Evolutionary conservation across 108 stramenopile genomes (phyloP).

Genomic region (Pseudonitzschia pungens): DNA sequence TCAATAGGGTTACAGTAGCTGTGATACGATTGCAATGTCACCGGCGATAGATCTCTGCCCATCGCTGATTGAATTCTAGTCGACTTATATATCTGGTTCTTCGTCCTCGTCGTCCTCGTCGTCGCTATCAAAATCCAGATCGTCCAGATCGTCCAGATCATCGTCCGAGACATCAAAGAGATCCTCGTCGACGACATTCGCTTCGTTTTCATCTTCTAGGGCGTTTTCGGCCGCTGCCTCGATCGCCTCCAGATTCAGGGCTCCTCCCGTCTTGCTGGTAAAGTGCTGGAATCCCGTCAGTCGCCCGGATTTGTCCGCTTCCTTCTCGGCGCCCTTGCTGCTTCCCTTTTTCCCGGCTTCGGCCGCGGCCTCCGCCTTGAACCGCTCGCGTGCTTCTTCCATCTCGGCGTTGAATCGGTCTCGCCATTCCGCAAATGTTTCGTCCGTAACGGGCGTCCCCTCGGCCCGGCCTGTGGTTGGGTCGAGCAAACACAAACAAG

Average conservation of each 20-base stretch:
- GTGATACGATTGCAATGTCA: too few relatives aligned
- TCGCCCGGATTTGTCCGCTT: constrained; percentile 59
- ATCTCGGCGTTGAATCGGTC: constrained; percentile 70
- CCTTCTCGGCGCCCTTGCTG: constrained; percentile 28
- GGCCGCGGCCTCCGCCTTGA: constrained; percentile 37
- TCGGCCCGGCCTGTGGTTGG: constrained; percentile 51
- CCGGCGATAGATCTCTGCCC: too few relatives aligned
- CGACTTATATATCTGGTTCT: constrained; percentile 26
- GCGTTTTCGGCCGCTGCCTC: constrained; percentile 81
- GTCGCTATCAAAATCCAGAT: constrained; percentile 73
- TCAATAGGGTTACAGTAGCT: too few relatives aligned
- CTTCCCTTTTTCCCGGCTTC: constrained; percentile 27
- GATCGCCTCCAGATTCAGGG: constrained; percentile 74
- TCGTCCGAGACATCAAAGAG: constrained; percentile 79
- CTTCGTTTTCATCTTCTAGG: constrained; percentile 59
- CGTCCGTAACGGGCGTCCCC: constrained; percentile 77
- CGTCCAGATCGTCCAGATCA: constrained; percentile 77
- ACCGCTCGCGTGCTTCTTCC: constrained; percentile 39
- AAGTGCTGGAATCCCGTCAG: constrained; percentile 77
- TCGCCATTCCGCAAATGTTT: constrained; percentile 74
- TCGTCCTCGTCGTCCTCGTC: constrained; percentile 67
- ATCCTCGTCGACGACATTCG: constrained; percentile 63
- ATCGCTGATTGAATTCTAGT: too few relatives aligned
- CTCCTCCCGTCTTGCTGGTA: constrained; percentile 59
- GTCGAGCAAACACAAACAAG: background rate